Conservation (phyloP, 305 asterid genomes). For the Solanum hybrid region DNA sequence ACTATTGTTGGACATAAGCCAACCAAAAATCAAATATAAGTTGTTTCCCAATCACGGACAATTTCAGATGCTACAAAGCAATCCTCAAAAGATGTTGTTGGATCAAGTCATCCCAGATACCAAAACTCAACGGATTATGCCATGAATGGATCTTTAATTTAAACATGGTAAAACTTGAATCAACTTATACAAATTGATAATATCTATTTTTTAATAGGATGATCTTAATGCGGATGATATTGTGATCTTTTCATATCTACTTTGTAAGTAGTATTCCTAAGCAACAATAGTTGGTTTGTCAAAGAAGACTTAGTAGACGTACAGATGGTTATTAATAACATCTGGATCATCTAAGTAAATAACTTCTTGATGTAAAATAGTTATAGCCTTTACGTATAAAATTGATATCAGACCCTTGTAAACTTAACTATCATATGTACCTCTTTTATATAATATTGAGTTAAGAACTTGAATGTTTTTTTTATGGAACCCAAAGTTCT, state of each 20-base stretch:
- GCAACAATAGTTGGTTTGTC: background rate
- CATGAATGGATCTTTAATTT: background rate
- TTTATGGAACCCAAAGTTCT: background rate
- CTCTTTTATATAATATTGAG: background rate
- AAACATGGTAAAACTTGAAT: background rate
- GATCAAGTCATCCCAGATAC: background rate
- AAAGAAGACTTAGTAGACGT: background rate
- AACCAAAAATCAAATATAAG: background rate
- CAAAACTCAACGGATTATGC: background rate
- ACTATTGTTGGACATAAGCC: background rate
- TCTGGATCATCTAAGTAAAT: background rate
- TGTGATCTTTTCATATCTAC: background rate
- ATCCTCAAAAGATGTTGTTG: background rate
- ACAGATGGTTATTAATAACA: background rate
- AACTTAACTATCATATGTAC: background rate
- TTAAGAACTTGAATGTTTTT: background rate
- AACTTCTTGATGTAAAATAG: background rate
- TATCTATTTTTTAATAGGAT: background rate
- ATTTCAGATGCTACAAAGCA: background rate
- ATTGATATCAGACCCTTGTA: background rate
- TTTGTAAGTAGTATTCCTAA: background rate
- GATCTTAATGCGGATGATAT: background rate
- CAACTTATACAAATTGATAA: background rate
- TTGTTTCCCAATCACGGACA: background rate
- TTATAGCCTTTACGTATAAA: background rate